A percentile compares a stretch with the other conserved stretches of the same genome.
These are phyloP conservation scores for Cladosporium halotolerans DNA, from an alignment of 2,329 filamentous ascomycete species.

Conservation along the genomic window DNA sequence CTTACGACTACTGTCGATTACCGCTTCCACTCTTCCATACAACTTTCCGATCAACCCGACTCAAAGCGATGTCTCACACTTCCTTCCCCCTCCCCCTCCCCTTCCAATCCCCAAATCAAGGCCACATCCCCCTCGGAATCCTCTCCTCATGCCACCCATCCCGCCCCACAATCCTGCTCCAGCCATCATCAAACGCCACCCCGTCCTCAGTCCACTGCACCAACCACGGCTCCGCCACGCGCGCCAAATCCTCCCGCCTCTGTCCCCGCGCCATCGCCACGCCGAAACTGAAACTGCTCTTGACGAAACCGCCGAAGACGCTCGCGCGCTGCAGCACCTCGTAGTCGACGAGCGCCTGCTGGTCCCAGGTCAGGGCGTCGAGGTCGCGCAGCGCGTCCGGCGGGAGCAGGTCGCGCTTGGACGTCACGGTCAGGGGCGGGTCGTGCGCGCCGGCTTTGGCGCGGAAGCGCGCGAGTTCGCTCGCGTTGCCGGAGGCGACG, in stretches of 20 bases:
- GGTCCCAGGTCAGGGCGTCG: constrained; percentile 40
- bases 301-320: constrained; percentile 40
- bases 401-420: constrained; percentile 40
- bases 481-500: constrained; percentile 38
- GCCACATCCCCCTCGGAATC: constrained; percentile 26
- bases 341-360: constrained; percentile 47
- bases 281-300: constrained; percentile 44
- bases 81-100: too few species aligned
- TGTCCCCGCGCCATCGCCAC: constrained; percentile 39
- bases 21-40: too few species aligned
- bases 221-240: constrained; percentile 21
- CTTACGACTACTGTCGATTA: too few species aligned
- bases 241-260: constrained; percentile 22
- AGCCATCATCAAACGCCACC: constrained; percentile 25
- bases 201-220: constrained; percentile 20
- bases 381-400: constrained; percentile 31
- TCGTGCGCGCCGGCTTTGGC: constrained; percentile 31
- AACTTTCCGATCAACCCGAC: too few species aligned
- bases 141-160: constrained; percentile 22
- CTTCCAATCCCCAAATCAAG: constrained; percentile 11
- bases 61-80: too few species aligned
- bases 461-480: constrained; percentile 34
- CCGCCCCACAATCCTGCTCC: constrained; percentile 23
- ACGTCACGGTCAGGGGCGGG: constrained; percentile 34
- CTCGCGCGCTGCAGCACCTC: constrained; percentile 43